Conservation (phyloP, 2,329 filamentous ascomycete species). For the Penicillium sp. region DNA sequence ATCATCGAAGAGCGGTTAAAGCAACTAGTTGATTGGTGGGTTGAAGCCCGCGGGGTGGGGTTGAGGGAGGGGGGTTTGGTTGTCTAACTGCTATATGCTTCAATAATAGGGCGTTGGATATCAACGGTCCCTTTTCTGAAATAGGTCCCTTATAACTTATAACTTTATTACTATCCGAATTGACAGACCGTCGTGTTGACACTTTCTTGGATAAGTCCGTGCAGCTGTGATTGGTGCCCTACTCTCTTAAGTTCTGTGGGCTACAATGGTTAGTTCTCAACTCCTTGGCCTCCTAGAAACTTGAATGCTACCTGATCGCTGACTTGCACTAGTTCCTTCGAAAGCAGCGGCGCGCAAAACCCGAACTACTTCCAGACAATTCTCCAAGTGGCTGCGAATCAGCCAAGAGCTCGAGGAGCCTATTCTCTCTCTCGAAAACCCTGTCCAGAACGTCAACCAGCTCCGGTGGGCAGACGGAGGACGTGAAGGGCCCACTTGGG, state of each 20-base stretch:
- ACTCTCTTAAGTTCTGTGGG: background rate
- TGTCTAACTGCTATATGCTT: background rate
- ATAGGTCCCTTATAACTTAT: background rate
- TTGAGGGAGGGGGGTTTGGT: too few relatives aligned
- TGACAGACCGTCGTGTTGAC: background rate
- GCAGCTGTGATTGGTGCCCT: background rate
- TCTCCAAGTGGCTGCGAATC: background rate
- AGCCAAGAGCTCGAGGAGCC: background rate
- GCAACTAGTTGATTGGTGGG: background rate
- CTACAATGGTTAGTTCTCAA: background rate
- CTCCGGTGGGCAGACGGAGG: background rate
- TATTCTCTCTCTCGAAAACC: background rate
- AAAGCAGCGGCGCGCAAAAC: background rate
- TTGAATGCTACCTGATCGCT: background rate
- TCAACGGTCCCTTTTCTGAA: background rate
- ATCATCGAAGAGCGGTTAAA: background rate
- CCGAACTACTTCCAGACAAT: background rate
- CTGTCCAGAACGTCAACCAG: background rate
- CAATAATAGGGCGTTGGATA: background rate
- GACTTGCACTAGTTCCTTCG: background rate
- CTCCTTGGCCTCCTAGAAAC: background rate
- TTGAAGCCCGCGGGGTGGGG: background rate
- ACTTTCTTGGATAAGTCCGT: background rate
- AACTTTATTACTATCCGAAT: background rate
- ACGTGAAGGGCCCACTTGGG: background rate